A percentile compares a stretch with the other conserved stretches of the same genome.
phyloP scores from a whole-genome alignment of 176 grass and related monocot species.

The Dactylis glomerata region DNA sequence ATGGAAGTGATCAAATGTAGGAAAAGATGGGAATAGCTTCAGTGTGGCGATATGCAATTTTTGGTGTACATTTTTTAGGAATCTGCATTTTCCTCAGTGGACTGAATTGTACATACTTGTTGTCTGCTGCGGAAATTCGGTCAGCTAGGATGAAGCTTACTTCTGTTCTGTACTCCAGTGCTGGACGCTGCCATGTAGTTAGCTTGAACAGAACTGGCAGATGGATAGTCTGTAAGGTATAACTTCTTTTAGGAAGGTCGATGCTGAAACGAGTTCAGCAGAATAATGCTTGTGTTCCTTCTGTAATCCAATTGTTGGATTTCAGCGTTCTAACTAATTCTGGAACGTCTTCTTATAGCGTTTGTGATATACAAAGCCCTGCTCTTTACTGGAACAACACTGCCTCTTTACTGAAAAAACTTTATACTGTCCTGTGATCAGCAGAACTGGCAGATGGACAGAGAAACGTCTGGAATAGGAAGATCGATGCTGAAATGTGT shows the following conservation, averaged over 20 bases:
- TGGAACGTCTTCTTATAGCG: neutral
- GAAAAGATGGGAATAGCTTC: conserved; percentile 2
- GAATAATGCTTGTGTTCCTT: neutral
- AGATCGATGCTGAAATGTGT: neutral
- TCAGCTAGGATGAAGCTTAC: neutral
- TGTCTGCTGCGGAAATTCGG: conserved; percentile 8
- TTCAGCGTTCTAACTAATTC: neutral
- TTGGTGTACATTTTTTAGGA: neutral
- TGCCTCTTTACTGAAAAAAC: neutral
- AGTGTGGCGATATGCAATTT: neutral
- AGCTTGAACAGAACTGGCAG: neutral
- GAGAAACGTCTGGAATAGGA: neutral
- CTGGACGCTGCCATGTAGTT: neutral
- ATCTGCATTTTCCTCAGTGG: neutral
- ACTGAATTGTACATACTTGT: conserved; percentile 12
- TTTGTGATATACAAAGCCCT: no score
- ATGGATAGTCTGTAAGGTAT: no score
- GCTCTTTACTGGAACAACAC: neutral
- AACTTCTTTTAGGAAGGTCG: neutral
- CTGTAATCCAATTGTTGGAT: neutral
- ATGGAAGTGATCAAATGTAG: neutral
- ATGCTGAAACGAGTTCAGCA: neutral
- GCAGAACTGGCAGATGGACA: neutral
- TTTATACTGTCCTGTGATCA: no score
- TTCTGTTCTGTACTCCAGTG: neutral